Conservation (phyloP, 2,329 filamentous ascomycete genomes). For the Aspergillus oerlinghausenensis region DNA sequence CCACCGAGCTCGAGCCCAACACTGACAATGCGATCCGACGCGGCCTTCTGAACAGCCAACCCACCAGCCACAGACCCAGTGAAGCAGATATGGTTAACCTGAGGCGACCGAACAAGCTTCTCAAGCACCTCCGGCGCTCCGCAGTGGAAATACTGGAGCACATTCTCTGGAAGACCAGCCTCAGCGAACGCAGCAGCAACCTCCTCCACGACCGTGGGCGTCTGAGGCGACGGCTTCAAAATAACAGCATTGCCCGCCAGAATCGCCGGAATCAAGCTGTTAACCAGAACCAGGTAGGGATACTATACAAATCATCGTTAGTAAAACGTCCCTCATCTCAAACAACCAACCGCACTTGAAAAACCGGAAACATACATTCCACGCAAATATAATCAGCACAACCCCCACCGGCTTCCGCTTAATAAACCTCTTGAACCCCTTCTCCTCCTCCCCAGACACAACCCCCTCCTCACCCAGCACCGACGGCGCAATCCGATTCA, state of each 20-base stretch:
- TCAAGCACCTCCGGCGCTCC: constrained; percentile 75
- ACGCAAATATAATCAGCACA: constrained; percentile 84
- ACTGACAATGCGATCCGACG: constrained; percentile 75
- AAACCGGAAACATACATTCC: constrained; percentile 68
- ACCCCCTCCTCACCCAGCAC: constrained; percentile 60
- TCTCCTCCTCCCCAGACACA: constrained; percentile 75
- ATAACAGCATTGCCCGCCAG: constrained; percentile 88
- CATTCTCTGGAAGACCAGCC: constrained; percentile 75
- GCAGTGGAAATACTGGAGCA: constrained; percentile 89
- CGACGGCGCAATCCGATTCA: constrained; percentile 77
- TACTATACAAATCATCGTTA: constrained; percentile 57
- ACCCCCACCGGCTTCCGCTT: constrained; percentile 83
- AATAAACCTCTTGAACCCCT: constrained; percentile 87
- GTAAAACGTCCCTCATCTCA: background rate
- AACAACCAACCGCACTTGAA: background rate
- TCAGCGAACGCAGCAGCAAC: constrained; percentile 70
- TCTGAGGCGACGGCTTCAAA: constrained; percentile 91
- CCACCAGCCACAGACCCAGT: constrained; percentile 89
- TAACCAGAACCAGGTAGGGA: constrained; percentile 88
- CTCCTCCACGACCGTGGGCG: constrained; percentile 85
- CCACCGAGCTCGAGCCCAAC: constrained; percentile 90
- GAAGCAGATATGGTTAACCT: constrained; percentile 80
- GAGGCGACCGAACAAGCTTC: constrained; percentile 69
- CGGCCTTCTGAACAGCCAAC: constrained; percentile 77
- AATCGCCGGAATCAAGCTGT: constrained; percentile 87